Percentiles rank a stretch among this genome's conserved stretches.
Evolutionary conservation across 176 grass and related monocot genomes (phyloP).

Genomic region (Carex littledalei): DNA sequence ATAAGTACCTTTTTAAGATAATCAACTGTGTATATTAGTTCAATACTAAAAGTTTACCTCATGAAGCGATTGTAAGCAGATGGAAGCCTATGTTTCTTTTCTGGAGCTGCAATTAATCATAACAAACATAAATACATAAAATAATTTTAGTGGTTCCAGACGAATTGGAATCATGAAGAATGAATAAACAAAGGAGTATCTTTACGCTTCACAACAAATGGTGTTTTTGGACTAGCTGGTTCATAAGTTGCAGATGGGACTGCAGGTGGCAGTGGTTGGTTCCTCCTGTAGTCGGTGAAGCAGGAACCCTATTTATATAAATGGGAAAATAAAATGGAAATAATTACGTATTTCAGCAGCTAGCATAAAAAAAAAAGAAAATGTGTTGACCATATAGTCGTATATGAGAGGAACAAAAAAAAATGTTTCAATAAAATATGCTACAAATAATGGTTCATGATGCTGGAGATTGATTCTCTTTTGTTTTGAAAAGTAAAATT

Average conservation of each 20-base stretch:
- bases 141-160: background rate
- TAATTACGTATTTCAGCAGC: background rate
- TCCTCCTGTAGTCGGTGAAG: constrained; percentile 65
- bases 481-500: background rate
- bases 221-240: constrained; percentile 37
- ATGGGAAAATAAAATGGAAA: background rate
- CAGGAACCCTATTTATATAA: constrained; percentile 42
- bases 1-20: background rate
- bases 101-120: constrained; percentile 53
- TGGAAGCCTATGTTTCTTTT: constrained; percentile 84
- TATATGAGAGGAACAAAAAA: background rate
- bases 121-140: background rate
- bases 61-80: constrained; percentile 95
- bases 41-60: constrained; percentile 40
- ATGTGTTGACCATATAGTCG: background rate
- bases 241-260: constrained; percentile 41
- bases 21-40: background rate
- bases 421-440: background rate
- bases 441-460: background rate
- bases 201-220: constrained; percentile 95
- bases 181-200: background rate
- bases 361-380: background rate
- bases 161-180: background rate
- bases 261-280: constrained; percentile 37
- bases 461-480: background rate